A percentile compares a stretch with the other conserved stretches of the same genome.
These are phyloP conservation scores for Blastocystis sp. DNA, from an alignment of 352 stramenopile genomes.

Conservation along the genomic window DNA sequence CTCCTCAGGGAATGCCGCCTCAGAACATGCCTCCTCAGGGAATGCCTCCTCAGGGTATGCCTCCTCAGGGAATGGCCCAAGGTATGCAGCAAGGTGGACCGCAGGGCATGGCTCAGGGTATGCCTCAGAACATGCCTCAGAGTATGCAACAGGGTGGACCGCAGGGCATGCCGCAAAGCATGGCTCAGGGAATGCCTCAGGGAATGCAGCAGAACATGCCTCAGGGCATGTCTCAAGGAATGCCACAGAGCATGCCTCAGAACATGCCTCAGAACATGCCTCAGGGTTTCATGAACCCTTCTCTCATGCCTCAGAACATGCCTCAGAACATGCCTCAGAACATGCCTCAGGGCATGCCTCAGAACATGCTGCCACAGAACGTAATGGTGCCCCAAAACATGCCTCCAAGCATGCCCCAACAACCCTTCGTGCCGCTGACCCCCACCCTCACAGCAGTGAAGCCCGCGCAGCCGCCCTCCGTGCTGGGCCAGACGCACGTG, in stretches of 20 bases:
- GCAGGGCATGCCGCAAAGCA: no score
- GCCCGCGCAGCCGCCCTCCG: slow-evolving; percentile 6
- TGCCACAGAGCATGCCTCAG: no score
- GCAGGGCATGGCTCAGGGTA: no score
- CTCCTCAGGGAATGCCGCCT: neutral
- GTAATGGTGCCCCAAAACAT: neutral
- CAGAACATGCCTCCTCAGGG: no score
- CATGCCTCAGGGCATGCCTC: slow-evolving; percentile 3
- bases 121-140: no score
- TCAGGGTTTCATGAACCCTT: neutral
- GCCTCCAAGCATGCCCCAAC: neutral
- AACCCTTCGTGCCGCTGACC: neutral
- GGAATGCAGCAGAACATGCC: no score
- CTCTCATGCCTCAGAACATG: neutral
- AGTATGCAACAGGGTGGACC: no score
- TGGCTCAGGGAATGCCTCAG: no score
- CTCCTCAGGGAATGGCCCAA: no score
- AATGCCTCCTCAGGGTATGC: no score
- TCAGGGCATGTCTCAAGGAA: no score
- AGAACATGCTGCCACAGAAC: neutral
- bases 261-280: neutral
- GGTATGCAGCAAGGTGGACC: no score
- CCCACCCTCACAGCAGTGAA: neutral
- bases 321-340: neutral
- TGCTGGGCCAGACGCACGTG: slow-evolving; percentile 5